Percentiles rank a stretch among this genome's conserved stretches.
phyloP scores from a whole-genome alignment of 768 basidiomycete genomes.

The Boletus subparvulus region DNA sequence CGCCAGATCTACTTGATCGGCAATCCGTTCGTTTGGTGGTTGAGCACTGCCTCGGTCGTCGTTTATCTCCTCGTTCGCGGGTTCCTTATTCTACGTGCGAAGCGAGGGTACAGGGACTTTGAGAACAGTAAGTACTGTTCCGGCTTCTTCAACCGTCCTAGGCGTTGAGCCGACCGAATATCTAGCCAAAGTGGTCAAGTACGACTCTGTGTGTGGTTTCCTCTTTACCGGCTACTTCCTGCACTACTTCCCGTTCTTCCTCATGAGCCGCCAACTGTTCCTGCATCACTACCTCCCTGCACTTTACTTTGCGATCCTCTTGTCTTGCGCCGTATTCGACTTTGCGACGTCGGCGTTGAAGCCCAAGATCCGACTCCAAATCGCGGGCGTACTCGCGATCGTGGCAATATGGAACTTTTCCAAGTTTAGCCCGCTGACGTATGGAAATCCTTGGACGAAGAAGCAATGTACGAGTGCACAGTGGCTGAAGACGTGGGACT shows the following conservation, averaged over 20 bases:
- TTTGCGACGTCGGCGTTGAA: constrained; percentile 75
- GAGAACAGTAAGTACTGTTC: constrained; percentile 68
- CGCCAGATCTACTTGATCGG: constrained; percentile 94
- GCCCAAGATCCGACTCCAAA: constrained; percentile 75
- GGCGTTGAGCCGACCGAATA: not conserved
- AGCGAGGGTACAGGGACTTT: constrained; percentile 90
- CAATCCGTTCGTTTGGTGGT: constrained; percentile 93
- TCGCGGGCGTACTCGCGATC: constrained; percentile 71
- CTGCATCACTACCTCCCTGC: constrained; percentile 98
- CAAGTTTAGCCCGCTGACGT: constrained; percentile 77
- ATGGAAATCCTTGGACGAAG: constrained; percentile 88
- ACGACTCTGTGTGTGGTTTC: constrained; percentile 88
- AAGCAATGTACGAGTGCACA: constrained; percentile 68
- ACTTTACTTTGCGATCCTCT: constrained; percentile 87
- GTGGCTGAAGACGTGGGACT: constrained; percentile 96
- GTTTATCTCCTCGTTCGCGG: constrained; percentile 70
- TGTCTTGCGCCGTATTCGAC: constrained; percentile 79
- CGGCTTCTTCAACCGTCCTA: constrained; percentile 3
- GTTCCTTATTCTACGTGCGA: constrained; percentile 81
- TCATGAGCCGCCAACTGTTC: constrained; percentile 97
- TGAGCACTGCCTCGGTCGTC: constrained; percentile 69
- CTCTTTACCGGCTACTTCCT: constrained; percentile 88
- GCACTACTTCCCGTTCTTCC: constrained; percentile 96
- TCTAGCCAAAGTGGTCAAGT: constrained; percentile 85
- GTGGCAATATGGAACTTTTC: constrained; percentile 76